Evolutionary conservation across 2,329 filamentous ascomycete species (phyloP), one percentile per base, ranked within the genome.

Genomic region (Penicillium thymicola): DNA sequence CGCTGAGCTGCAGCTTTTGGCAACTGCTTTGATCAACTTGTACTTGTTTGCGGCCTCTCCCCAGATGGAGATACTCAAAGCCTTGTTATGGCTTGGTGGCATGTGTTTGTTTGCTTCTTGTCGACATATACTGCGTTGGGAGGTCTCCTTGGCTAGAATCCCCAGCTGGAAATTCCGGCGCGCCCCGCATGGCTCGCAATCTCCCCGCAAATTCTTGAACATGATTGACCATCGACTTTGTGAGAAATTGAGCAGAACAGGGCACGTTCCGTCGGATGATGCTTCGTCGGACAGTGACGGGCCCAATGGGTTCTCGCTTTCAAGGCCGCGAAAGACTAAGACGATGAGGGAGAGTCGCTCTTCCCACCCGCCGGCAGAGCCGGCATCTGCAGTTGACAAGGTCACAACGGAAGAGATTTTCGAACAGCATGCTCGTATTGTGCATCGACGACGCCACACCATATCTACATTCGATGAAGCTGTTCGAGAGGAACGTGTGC

Each of bases 141-240:
- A 90, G 44, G 88, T 97, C 51, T 83, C 88, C 27, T 78, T 99
- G 59, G 92, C 93, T 49, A 83, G 93, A 55, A 90, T 97, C 18
- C 94, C 94, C 2, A 91, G 86, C 65, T 97, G 93, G 91, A 89
- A 92, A 42, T 92, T 97, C 66, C 83, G 85, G 65, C 84, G 86
- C 54, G 76, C 80, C 18, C 71, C 76, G 1, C 70, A 68, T 30
- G 66, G 65, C 5, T 67, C 70, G 54, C 73, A 75, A 63, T 71
- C 74, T 55, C 59, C 68, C 36, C 65, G 72, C 59, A 59, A 70
- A 64, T 62, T 78, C 62, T 67, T 80, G 65, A 73, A 75, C 59
- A 51, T 74, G 65, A 71, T 76, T 55, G 67, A 79, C 62, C 63
- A 75, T 60, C 63, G 81, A 56, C 72, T 81, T 0, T 81, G 81